Percentiles rank a stretch among this genome's conserved stretches.
These are phyloP conservation scores for Tulasnella sp. DNA, from an alignment of 768 basidiomycete genomes.

Conservation along the genomic window DNA sequence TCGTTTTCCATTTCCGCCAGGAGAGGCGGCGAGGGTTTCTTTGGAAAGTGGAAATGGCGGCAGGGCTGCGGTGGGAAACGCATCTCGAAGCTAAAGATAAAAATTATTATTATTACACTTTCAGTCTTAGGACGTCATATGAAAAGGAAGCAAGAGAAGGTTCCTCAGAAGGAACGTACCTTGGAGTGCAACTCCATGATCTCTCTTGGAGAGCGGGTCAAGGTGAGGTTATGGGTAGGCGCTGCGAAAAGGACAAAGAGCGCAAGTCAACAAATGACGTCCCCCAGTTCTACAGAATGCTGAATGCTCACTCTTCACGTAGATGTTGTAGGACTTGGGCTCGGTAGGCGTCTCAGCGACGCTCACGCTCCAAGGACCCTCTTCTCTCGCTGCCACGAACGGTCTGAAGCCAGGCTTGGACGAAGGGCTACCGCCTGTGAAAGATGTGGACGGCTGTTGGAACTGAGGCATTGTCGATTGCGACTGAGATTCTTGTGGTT, in stretches of 20 bases:
- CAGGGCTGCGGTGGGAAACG: slow-evolving; percentile 43
- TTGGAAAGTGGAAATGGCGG: slow-evolving; percentile 51
- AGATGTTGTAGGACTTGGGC: slow-evolving; percentile 61
- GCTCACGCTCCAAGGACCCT: slow-evolving; percentile 79
- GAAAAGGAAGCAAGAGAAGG: too few relatives aligned
- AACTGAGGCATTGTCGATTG: not conserved
- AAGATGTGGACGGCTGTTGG: too few relatives aligned
- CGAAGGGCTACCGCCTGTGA: not conserved
- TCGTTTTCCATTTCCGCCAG: slow-evolving; percentile 8
- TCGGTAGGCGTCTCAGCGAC: slow-evolving; percentile 78
- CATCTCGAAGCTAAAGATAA: slow-evolving; percentile 41
- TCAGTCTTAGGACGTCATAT: too few relatives aligned
- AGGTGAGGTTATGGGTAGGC: slow-evolving; percentile 80
- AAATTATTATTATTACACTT: too few relatives aligned
- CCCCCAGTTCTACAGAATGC: slow-evolving; percentile 2
- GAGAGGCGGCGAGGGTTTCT: not conserved
- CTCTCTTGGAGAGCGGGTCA: slow-evolving; percentile 66
- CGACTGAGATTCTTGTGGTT: not conserved
- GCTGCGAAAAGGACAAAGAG: slow-evolving; percentile 36
- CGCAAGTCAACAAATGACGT: not conserved
- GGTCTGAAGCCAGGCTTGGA: not conserved
- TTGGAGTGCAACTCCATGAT: slow-evolving; percentile 73
- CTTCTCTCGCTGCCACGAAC: slow-evolving; percentile 31
- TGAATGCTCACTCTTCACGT: slow-evolving; percentile 73
- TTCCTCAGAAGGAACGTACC: slow-evolving; percentile 14